Evolutionary conservation across 2,329 filamentous ascomycete genomes (phyloP), one percentile per base, ranked within the genome.

Genomic region (Sordariomycetes sp.): DNA sequence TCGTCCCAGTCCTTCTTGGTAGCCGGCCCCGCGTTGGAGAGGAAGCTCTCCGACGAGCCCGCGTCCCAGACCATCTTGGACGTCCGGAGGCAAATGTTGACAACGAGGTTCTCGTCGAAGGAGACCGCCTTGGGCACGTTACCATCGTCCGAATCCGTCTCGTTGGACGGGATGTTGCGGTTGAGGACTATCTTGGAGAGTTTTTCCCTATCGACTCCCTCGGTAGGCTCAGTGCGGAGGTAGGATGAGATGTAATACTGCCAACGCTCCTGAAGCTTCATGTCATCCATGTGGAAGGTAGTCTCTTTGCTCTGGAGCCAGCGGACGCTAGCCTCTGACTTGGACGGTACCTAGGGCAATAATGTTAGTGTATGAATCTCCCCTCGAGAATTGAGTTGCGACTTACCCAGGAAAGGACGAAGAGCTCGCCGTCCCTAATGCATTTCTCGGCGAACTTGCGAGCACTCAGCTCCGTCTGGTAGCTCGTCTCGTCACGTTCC

Each of bases 241-340:
- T 89, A 97, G 0, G 92, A 91, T 20, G 93, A 92, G 59, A 96
- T 90, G 69, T 99, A 99, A 74, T 95, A 96, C 65, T 93, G 89
- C 94, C 94, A 99, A 46, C 85, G 80, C 61, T 90, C 86, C 59
- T 87, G 86, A 55, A 86, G 82, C 67, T 94, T 88, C 76, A 96
- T 87, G 64, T 96, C 90, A 63, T 96, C 90, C 67, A 87, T 87
- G 65, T 94, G 91, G 69, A 96, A 90, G 0, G 96, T 88, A 48
- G 83, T 85, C 64, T 88, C 85, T 55, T 87, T 83, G 57, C 81
- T 79, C 64, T 84, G 82, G 55, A 88, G 72, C 79, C 83, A 85
- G 52, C 90, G 89, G 12, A 96, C 79, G 1, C 83, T 86, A 37
- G 88, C 85, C 67, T 88, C 83, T 60, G 79, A 80, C 62, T 80